Base-by-base conservation (phyloP, 192 early-diverging fungal genomes). In the Mortierella hygrophila region DNA sequence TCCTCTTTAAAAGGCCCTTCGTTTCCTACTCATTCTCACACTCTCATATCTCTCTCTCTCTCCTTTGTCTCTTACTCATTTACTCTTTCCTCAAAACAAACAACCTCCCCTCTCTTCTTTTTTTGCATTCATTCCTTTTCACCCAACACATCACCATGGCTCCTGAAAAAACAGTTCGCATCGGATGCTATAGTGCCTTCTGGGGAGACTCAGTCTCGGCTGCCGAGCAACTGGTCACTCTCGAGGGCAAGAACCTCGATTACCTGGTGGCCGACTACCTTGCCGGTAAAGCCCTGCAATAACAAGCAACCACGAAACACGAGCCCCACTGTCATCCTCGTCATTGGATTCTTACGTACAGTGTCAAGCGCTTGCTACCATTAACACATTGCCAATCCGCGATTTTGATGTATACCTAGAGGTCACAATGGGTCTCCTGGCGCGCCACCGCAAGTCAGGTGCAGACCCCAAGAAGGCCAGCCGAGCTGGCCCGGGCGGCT, bases 371-470 rank as follows among this genome's bases (percentile, higher is more conserved):
- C 29, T n/a, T 15, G 60, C 26, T 15, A 29, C 26, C 11, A 29
- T 3, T 32, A 32, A 65, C 60, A 65, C 60, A 29, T 13, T 29
- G n/a, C 60, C 60, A 65, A 29, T 65, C 60, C 29, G 11, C 60
- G 4, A 60, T 65, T 65, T 26, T 29, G 21, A 26, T 57, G 18
- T 6, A 35, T 68, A 55, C 21, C 9, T 86, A 93, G 93, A 94
- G 88, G 91, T 94, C 16, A 94, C 93, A 1, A 94, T 94, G 93
- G 93, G 93, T 60, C 88, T 94, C 26, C 88, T 94, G 26, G 93
- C 93, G 20, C 87, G 90, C 49, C 89, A 91, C 57, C 88, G 91
- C 71, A 83, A 88, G 70, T 73, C 85, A 37, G 70, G 79, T 60
- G 83, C 49, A 2, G 57, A 46, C 15, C 46, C 83, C 69, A 87